These are phyloP conservation scores for Penicillium sp. DNA, from an alignment of 2,329 filamentous ascomycete species.

Conservation along the genomic window DNA sequence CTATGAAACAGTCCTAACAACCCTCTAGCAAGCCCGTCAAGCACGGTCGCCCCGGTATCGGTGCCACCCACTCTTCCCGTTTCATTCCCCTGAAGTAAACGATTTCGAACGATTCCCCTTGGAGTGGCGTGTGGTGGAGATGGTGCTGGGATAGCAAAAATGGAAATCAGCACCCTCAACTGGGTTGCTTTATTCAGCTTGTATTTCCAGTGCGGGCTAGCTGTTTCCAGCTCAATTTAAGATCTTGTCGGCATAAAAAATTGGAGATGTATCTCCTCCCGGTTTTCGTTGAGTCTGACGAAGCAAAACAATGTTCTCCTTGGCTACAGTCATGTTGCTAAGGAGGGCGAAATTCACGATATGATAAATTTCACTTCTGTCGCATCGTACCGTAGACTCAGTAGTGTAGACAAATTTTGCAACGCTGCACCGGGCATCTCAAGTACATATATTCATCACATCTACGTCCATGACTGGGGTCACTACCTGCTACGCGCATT, in stretches of 20 bases:
- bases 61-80: slow-evolving; percentile 99
- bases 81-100: slow-evolving; percentile 99
- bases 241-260: slow-evolving; percentile 39
- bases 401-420: background rate
- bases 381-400: background rate
- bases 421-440: too few species aligned
- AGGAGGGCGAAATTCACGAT: slow-evolving; percentile 39
- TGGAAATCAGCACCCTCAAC: slow-evolving; percentile 28
- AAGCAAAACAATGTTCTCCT: slow-evolving; percentile 28
- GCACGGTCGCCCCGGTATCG: slow-evolving; percentile 99
- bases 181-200: slow-evolving; percentile 41
- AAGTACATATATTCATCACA: too few species aligned
- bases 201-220: slow-evolving; percentile 42
- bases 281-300: slow-evolving; percentile 47
- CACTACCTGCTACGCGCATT: too few species aligned
- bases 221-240: slow-evolving; percentile 44
- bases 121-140: slow-evolving; percentile 39
- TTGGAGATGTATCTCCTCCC: slow-evolving; percentile 18
- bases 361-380: slow-evolving; percentile 17
- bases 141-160: slow-evolving; percentile 38
- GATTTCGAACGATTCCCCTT: slow-evolving; percentile 39
- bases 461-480: too few species aligned
- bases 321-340: slow-evolving; percentile 19
- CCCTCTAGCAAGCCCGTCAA: slow-evolving; percentile 90
- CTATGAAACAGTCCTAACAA: slow-evolving; percentile 50